Evolutionary conservation across 2,329 filamentous ascomycete species (phyloP), one percentile per base, ranked within the genome.

Genomic region (Stagonosporopsis vannaccii): DNA sequence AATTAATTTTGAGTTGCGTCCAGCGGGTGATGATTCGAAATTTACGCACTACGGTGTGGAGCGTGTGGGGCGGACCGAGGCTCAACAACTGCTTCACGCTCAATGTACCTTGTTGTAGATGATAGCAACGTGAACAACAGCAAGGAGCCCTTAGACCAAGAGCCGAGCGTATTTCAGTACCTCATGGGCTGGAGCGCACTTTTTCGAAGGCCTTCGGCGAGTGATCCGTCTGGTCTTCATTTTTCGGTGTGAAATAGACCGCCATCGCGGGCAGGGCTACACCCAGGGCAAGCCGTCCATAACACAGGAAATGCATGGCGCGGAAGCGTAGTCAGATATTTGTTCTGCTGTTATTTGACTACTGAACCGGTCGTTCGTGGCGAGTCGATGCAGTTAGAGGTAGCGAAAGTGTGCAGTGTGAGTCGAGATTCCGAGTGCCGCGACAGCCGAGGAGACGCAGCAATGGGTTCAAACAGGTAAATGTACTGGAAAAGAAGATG

Each of bases 271-370:
- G 53, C 13, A 56, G 19, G 13, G 43, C 47, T 2, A 56, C 53
- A 12, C 53, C 47, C 12, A 56, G 6, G 7, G 47, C 53, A n/a
- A 56, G 53, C 32, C 53, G 47, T 37, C 47, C 47, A n/a, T 51
- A 51, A 32, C 47, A 56, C 4, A 56, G 15, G 19, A 44, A 43
- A 46, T 47, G 36, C 53, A 56, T 56, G 36, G 1, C 33, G 19
- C 20, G 7, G 15, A 6, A 28, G 25, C 20, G 8, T 17, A 17
- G 19, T 32, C 3, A 19, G 37, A 11, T 8, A 5, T 15, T 2
- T 26, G 11, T 23, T 39, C 11, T 12, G 13, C 15, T 39, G 36
- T 15, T 13, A 7, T 6, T 15, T 13, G 36, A 7, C 7, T 8
- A 26, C 17, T 28, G 25, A 13, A 4, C 26, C 6, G n/a, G 5